Base-by-base conservation (phyloP, 2,329 filamentous ascomycete genomes). In the Aspergillus ustus region DNA sequence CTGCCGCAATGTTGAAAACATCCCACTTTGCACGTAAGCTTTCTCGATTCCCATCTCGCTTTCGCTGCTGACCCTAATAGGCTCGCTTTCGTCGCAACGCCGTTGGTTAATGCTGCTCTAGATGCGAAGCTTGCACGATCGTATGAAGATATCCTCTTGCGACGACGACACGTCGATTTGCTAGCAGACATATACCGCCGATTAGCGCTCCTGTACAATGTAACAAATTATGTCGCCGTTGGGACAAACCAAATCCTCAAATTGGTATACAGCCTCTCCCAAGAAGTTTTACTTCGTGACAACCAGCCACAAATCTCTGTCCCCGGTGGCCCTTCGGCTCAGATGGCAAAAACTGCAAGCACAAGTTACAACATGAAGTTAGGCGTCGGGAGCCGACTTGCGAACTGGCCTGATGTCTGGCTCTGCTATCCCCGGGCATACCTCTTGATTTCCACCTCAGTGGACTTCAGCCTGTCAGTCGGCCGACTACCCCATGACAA, bases 161-260 rank as follows among this genome's bases (percentile, higher is more conserved):
- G 58, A 13, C 17, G 46, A 3, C 51, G 40, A 50, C 44, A 45
- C 8, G 50, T 60, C 4, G 45, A 60, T 37, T 19, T 55, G 4
- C 45, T 55, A 2, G 50, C 58, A n/a, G 58, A 60, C 19, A 54
- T 60, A 2, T 55, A 55, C 34, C 58, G 58, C 19, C 34, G 52
- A 29, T 50, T 45, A 15, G 51, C 51, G 17, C 34, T 28, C 8
- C 44, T 56, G 15, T 60, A 60, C 45, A 52, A 60, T 40, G 58
- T 60, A 17, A 60, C 58, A 13, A 56, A 60, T n/a, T 51, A 55
- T 19, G 51, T 60, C 22, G 51, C 58, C 2, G 46, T 51, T 7
- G 58, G 58, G 4, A 55, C 58, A 8, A 60, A 60, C 29, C 58
- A 60, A 22, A 60, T 60, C 52, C 52, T 60, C n/a, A 44, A 60